Evolutionary conservation across 768 basidiomycete genomes (phyloP), one percentile per base, ranked within the genome.

Genomic region (Russula virescens): DNA sequence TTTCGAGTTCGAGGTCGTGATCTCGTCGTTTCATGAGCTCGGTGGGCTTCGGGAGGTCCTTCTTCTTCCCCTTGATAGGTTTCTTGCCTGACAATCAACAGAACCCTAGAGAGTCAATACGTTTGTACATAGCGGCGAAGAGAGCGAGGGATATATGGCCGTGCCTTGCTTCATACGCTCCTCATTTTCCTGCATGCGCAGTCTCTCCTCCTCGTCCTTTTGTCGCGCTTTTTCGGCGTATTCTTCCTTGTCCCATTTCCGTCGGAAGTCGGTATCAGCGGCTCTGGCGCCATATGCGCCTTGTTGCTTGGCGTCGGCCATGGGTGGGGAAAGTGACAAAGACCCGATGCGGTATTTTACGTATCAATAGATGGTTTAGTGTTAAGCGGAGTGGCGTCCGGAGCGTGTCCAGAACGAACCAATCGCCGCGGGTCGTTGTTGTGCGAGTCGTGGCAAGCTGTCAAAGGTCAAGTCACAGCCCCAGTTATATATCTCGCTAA

Each of bases 21-120:
- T 94, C 94, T 49, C 97, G 88, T 68, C 85, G 87, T 71, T 97
- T 85, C 86, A 98, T 90, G 60, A 92, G 82, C 69, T 97, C 87
- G 3, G 94, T 98, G 2, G 97, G 91, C 71, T 94, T 95, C 0
- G 97, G 96, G 2, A 96, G 74, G 68, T 96, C 91, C 43, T 88
- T 85, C 58, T 82, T 83, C 60, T 78, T 76, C 16, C 82, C 83
- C 68, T 82, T 86, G 13, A 86, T 75, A 6, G 91, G 91, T 68
- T 84, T 85, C 79, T 95, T 95, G 51, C 95, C 94, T 94, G 72
- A 6, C 38, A 11, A 11, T 6, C 38, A 11, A 47, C 43, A 51
- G 42, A n/a, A 34, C 43, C 23, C 43, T 21, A 43, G 46, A 7
- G 21, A 18, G 63, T 49, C 34, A 52, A 38, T 21, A 49, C 13